Evolutionary conservation across 768 basidiomycete species (phyloP), one percentile per base, ranked within the genome.

Genomic region (Tricholoma sp.): DNA sequence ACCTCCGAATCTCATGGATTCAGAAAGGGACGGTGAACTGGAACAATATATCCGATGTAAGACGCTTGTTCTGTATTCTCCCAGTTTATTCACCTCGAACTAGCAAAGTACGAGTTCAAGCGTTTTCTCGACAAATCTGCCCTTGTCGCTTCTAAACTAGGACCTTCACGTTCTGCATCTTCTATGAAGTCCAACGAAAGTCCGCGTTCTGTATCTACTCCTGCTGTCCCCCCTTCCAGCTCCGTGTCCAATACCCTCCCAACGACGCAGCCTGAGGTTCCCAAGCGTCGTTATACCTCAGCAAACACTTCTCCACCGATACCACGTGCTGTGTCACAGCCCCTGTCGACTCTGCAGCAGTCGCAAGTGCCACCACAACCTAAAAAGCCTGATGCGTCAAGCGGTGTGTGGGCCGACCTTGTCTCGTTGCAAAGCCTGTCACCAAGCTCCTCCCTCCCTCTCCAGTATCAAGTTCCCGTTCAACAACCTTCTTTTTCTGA

Each of bases 11-110:
- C 75, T 88, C 65, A 82, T 87, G 39, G 91, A 92, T 52, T 76
- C 80, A 1, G 89, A 90, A 63, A 79, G 94, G 31, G 93, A 96
- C 66, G 88, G 89, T 48, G 94, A 98, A 58, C 80, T 98, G 44
- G 95, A 98, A 70, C 85, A 83, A 65, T 97, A 85, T 73, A 94
- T 98, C 58, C 83, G 95, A 57, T 77, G 90, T 89, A 74, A 71
- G 81, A 76, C 31, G 70, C 12, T 20, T 56, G 54, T 47, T 17
- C 41, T 32, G 42, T 17, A 8, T 37, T 49, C 52, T 53, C 47
- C 53, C 47, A 12, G 17, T 28, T 4, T 39, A 18, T 36, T 17
- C 44, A 55, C 28, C 57, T 57, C 53, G 55, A 47, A 48, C 29
- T 50, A 91, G 90, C 82, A 6, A 92, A 92, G 68, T 92, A 92